These are phyloP conservation scores for Bondarzewia mesenterica DNA, from an alignment of 1,284 basidiomycete species.

Conservation along the genomic window DNA sequence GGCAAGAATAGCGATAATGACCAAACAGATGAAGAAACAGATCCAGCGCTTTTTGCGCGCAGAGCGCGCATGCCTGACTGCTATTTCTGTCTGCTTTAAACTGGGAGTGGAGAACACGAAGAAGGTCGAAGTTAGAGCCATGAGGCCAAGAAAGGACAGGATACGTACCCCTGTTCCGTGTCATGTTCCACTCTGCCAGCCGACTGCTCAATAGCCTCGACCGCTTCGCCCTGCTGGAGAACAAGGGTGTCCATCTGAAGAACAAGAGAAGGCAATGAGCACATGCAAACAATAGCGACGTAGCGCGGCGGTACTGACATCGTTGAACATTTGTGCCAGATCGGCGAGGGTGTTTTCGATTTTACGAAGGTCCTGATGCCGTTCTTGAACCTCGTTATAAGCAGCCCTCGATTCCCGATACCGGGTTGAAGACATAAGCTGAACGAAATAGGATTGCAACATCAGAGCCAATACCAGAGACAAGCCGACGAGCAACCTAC, in stretches of 20 bases:
- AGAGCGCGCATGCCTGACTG: constrained; percentile 59
- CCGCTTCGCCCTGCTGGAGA: constrained; percentile 72
- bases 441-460: background rate
- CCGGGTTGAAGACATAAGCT: constrained; percentile 67
- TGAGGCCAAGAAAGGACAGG: background rate
- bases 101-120: constrained; percentile 25
- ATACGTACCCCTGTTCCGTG: constrained; percentile 61
- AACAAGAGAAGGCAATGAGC: background rate
- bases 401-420: constrained; percentile 82
- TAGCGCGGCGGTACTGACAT: constrained; percentile 32
- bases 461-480: background rate
- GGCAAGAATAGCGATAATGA: constrained; percentile 39
- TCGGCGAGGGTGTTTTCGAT: constrained; percentile 87
- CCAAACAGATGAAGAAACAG: constrained; percentile 58
- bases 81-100: constrained; percentile 58
- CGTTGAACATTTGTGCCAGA: constrained; percentile 83
- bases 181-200: constrained; percentile 60
- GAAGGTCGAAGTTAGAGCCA: constrained; percentile 4
- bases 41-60: constrained; percentile 78
- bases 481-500: constrained; percentile 33
- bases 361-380: constrained; percentile 82
- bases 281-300: background rate
- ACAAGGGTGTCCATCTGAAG: constrained; percentile 71
- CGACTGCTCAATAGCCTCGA: constrained; percentile 55
- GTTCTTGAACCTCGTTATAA: constrained; percentile 85